Conservation (phyloP, 495 filamentous ascomycete genomes). For the Glonium stellatum region DNA sequence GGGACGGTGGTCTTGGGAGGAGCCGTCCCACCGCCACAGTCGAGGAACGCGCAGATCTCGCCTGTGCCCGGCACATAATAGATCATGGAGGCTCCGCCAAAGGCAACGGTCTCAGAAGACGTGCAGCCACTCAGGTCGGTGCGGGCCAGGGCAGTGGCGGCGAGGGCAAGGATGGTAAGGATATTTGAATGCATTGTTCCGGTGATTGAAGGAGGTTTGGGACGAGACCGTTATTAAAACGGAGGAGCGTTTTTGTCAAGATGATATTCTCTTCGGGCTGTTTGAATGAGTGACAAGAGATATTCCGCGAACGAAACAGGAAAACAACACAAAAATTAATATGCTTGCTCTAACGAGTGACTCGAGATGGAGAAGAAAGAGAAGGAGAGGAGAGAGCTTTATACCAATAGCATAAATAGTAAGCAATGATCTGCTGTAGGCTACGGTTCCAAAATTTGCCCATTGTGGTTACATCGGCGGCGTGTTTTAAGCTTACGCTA, state of each 20-base stretch:
- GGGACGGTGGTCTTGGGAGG: conserved; percentile 54
- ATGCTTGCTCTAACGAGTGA: background rate
- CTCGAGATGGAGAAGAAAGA: background rate
- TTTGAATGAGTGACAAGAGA: background rate
- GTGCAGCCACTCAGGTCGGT: conserved; percentile 46
- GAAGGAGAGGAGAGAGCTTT: background rate
- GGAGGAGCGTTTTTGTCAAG: background rate
- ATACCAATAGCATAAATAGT: background rate
- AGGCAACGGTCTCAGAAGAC: conserved; percentile 31
- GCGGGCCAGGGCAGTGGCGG: conserved; percentile 32
- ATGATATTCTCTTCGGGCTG: background rate
- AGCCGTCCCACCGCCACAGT: conserved; percentile 60
- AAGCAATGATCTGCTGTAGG: background rate
- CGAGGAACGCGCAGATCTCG: conserved; percentile 54
- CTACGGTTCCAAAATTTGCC: background rate
- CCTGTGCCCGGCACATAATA: conserved; percentile 51
- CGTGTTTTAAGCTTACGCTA: background rate
- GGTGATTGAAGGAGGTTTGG: background rate
- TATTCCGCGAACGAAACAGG: background rate
- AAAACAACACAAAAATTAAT: too few species aligned
- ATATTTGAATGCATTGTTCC: conserved; percentile 8
- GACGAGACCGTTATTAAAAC: background rate
- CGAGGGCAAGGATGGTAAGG: background rate
- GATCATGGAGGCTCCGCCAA: conserved; percentile 42
- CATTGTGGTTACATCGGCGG: background rate